phyloP scores from a whole-genome alignment of 2,329 filamentous ascomycete genomes.

The Aspergillus cejpii region DNA sequence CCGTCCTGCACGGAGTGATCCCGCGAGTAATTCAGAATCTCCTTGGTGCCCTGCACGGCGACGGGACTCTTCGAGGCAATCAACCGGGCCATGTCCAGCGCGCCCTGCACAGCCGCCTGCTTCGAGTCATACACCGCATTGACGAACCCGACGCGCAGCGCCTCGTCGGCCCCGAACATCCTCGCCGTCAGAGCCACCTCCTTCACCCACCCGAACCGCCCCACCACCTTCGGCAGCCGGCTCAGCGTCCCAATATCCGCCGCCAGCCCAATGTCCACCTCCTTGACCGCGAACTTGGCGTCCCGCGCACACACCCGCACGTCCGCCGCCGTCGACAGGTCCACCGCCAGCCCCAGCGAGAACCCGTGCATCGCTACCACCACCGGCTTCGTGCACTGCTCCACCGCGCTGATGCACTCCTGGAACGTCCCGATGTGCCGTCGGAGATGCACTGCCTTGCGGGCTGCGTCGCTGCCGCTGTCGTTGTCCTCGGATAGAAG shows the following conservation, averaged over 20 bases:
- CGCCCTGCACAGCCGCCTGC: constrained; percentile 55
- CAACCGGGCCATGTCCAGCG: constrained; percentile 55
- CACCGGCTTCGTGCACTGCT: constrained; percentile 87
- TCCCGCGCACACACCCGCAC: constrained; percentile 37
- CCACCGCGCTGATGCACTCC: constrained; percentile 64
- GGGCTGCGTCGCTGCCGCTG: constrained; percentile 51
- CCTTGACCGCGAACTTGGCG: constrained; percentile 41
- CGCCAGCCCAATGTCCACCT: constrained; percentile 46
- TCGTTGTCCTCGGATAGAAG: constrained; percentile 38
- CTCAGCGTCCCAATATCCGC: constrained; percentile 45
- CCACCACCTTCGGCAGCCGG: constrained; percentile 44
- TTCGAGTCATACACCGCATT: constrained; percentile 46
- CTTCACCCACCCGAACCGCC: constrained; percentile 44
- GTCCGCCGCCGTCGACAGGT: constrained; percentile 45
- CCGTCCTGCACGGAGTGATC: constrained; percentile 73
- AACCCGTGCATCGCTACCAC: constrained; percentile 76
- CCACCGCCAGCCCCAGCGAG: constrained; percentile 69
- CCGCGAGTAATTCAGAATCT: constrained; percentile 72
- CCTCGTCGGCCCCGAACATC: constrained; percentile 42
- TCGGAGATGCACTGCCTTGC: constrained; percentile 56
- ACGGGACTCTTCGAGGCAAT: constrained; percentile 80
- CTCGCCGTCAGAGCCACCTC: constrained; percentile 43
- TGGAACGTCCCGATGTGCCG: constrained; percentile 75
- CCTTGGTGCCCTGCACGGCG: constrained; percentile 80
- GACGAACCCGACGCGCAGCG: constrained; percentile 40